phyloP scores from a whole-genome alignment of 352 stramenopile genomes.

The Pythium phragmiticola region DNA sequence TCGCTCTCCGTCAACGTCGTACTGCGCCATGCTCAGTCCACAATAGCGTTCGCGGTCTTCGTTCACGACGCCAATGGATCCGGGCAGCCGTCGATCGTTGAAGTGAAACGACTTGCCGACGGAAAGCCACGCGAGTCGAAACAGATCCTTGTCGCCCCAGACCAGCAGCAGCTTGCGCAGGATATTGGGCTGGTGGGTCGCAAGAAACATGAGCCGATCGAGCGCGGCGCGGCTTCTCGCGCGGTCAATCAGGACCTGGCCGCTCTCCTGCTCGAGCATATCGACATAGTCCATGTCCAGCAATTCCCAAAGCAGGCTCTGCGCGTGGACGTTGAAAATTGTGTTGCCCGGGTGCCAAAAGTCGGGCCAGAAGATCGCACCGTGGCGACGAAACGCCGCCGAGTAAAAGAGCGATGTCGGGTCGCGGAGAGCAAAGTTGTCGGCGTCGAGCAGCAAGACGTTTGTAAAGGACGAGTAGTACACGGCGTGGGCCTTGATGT shows the following conservation, averaged over 20 bases:
- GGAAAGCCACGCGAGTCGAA: slow-evolving; percentile 30
- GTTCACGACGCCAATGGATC: slow-evolving; percentile 26
- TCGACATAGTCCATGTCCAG: slow-evolving; percentile 29
- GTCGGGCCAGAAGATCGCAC: slow-evolving; percentile 39
- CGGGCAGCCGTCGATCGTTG: slow-evolving; percentile 25
- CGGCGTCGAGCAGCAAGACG: slow-evolving; percentile 36
- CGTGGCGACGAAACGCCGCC: slow-evolving; percentile 18
- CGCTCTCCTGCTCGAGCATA: slow-evolving; percentile 39
- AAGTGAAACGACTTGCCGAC: slow-evolving; percentile 23
- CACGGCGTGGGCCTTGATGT: slow-evolving; percentile 35
- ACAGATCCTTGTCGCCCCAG: slow-evolving; percentile 38
- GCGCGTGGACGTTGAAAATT: slow-evolving; percentile 37
- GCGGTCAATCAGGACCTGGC: slow-evolving; percentile 29
- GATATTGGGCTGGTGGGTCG: slow-evolving; percentile 26
- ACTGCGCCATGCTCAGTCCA: slow-evolving; percentile 35
- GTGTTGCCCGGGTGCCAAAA: slow-evolving; percentile 38
- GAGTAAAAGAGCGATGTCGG: slow-evolving; percentile 32
- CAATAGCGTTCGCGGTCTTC: slow-evolving; percentile 24
- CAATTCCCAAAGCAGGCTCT: slow-evolving; percentile 35
- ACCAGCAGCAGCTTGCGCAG: slow-evolving; percentile 27
- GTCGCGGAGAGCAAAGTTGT: slow-evolving; percentile 34
- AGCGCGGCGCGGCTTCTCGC: slow-evolving; percentile 11
- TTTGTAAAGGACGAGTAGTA: slow-evolving; percentile 35
- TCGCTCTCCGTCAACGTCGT: slow-evolving; percentile 21
- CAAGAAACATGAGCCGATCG: slow-evolving; percentile 26